Evolutionary conservation across 148 eudicot genomes (phyloP).

Genomic region (Vaccinium vitisidaea): DNA sequence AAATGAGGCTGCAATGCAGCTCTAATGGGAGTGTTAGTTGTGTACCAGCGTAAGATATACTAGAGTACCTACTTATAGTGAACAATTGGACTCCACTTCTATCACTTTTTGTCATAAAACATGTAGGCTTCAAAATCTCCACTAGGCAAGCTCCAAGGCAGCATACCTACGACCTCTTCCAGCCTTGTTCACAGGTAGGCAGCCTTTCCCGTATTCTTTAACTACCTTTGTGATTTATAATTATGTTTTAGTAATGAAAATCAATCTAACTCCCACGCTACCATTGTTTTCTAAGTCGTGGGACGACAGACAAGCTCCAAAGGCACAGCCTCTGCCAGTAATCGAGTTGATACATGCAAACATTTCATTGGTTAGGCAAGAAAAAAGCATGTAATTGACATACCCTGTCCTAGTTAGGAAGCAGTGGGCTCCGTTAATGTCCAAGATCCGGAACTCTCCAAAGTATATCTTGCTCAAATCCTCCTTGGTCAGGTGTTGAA

Average conservation of each 20-base stretch:
- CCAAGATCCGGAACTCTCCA: conserved; percentile 63
- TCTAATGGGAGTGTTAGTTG: neutral
- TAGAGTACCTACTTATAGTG: too few species aligned
- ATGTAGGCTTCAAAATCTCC: neutral
- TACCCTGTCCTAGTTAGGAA: conserved; percentile 97
- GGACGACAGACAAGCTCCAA: conserved; percentile 4
- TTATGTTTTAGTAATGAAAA: neutral
- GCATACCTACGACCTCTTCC: neutral
- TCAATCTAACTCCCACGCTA: neutral
- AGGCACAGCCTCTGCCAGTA: neutral
- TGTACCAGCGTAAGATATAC: too few species aligned
- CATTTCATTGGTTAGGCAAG: conserved; percentile 3
- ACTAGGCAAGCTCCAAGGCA: neutral
- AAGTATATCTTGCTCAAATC: conserved; percentile 94
- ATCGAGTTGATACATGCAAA: neutral
- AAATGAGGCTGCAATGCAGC: neutral
- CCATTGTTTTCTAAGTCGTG: neutral
- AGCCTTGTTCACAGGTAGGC: neutral
- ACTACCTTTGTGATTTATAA: neutral
- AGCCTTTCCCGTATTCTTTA: neutral
- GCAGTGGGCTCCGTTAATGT: conserved; percentile 75
- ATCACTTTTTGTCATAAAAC: neutral
- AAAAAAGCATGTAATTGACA: conserved; percentile 12
- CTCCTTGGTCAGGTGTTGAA: conserved; percentile 80
- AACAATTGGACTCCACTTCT: neutral